These are phyloP conservation scores for Avena atlantica DNA, from an alignment of 176 grass and related monocot species.

Conservation along the genomic window DNA sequence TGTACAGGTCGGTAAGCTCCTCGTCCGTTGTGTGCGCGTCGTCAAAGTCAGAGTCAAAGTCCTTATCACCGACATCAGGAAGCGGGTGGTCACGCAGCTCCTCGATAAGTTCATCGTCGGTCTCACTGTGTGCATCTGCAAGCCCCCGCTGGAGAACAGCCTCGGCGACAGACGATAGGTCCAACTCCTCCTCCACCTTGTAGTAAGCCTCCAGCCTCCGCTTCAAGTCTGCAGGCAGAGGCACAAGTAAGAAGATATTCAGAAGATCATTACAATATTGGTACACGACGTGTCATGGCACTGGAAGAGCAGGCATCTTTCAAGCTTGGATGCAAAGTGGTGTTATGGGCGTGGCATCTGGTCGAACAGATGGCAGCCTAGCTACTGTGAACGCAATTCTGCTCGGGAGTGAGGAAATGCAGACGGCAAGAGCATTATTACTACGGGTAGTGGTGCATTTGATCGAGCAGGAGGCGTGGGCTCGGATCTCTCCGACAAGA, in stretches of 20 bases:
- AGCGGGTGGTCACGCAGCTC: constrained; percentile 53
- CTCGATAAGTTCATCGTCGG: constrained; percentile 67
- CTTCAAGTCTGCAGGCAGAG: constrained; percentile 59
- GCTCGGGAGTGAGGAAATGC: neutral
- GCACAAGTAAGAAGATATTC: constrained; percentile 16
- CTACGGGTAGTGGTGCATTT: neutral
- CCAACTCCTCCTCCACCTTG: constrained; percentile 48
- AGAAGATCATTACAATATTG: neutral
- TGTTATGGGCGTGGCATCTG: constrained; percentile 27
- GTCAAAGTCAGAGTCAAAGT: constrained; percentile 70
- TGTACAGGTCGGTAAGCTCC: constrained; percentile 80
- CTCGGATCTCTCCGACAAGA: neutral
- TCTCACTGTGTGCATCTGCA: constrained; percentile 53
- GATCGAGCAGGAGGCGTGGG: neutral
- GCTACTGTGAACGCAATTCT: neutral
- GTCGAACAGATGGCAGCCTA: constrained; percentile 13
- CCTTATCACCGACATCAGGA: constrained; percentile 52
- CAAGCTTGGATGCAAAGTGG: neutral
- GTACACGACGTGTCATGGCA: neutral
- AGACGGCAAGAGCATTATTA: neutral
- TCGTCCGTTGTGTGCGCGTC: constrained; percentile 67
- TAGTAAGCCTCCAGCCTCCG: constrained; percentile 61
- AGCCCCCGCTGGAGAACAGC: constrained; percentile 60
- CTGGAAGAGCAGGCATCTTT: neutral
- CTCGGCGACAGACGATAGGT: constrained; percentile 46